These are phyloP conservation scores for Chamaecrista fasciculata DNA, from an alignment of 306 rosid genomes.

Conservation along the genomic window DNA sequence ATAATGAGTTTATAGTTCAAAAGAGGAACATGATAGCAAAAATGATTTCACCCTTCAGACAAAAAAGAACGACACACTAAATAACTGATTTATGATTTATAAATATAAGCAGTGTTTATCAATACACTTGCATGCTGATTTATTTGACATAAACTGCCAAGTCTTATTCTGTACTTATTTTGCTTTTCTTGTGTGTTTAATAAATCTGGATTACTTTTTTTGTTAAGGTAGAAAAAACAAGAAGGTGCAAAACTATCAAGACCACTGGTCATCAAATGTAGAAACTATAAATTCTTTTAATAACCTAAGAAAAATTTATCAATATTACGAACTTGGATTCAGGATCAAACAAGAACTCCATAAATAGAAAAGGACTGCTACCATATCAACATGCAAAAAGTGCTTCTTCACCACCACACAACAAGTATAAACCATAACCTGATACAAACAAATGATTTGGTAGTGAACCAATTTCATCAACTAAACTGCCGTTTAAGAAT, in stretches of 20 bases:
- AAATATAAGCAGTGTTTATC: background rate
- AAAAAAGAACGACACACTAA: background rate
- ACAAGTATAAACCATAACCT: slow-evolving; percentile 1
- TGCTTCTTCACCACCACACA: background rate
- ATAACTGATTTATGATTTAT: background rate
- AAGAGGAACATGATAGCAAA: background rate
- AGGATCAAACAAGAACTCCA: background rate
- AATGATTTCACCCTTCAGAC: background rate
- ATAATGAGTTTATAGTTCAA: slow-evolving; percentile 5
- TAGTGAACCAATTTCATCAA: background rate
- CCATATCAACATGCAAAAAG: background rate
- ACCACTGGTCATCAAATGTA: background rate
- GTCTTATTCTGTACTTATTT: background rate
- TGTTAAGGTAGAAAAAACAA: background rate
- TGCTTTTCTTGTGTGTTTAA: background rate
- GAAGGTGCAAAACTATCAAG: background rate
- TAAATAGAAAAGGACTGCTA: background rate
- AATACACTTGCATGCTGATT: background rate
- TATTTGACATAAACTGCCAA: background rate
- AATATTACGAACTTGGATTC: slow-evolving; percentile 11
- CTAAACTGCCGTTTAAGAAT: background rate
- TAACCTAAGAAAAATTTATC: background rate
- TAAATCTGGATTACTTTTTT: background rate
- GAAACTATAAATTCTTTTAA: background rate
- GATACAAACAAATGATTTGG: background rate